Evolutionary conservation across 768 basidiomycete species (phyloP).

Genomic region (Melanogaster broomeanus): DNA sequence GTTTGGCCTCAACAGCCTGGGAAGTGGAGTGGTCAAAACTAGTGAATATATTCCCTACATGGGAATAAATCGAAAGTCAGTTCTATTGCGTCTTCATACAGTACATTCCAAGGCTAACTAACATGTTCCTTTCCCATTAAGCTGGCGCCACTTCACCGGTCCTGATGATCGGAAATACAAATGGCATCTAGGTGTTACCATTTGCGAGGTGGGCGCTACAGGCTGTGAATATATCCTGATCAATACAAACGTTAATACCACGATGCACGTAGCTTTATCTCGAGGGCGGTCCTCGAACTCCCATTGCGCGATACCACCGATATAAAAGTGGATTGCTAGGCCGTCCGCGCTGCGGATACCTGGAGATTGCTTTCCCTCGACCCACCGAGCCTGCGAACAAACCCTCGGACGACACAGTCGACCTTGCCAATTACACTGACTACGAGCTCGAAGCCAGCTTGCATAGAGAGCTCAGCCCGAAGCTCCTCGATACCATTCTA

Average conservation of each 20-base stretch:
- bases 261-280: slow-evolving; percentile 1
- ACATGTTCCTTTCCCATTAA: not conserved
- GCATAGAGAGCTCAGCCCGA: not conserved
- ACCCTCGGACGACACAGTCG: not conserved
- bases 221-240: not conserved
- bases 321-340: not conserved
- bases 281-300: not conserved
- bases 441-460: not conserved
- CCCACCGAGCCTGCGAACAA: not conserved
- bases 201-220: not conserved
- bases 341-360: not conserved
- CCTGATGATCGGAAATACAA: slow-evolving; percentile 4
- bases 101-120: no score
- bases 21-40: slow-evolving; percentile 1
- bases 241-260: not conserved
- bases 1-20: slow-evolving; percentile 3
- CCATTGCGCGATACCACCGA: slow-evolving; percentile 2
- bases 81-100: not conserved
- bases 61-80: slow-evolving; percentile 3
- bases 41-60: slow-evolving; percentile 4
- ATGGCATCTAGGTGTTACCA: slow-evolving; percentile 6
- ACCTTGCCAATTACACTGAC: not conserved
- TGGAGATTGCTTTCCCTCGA: not conserved
- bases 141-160: slow-evolving; percentile 1
- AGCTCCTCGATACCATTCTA: slow-evolving; percentile 4